Percentiles rank a stretch among this genome's conserved stretches.
These are phyloP conservation scores for Microdochium paspali DNA, from an alignment of 2,329 filamentous ascomycete species.

Conservation along the genomic window DNA sequence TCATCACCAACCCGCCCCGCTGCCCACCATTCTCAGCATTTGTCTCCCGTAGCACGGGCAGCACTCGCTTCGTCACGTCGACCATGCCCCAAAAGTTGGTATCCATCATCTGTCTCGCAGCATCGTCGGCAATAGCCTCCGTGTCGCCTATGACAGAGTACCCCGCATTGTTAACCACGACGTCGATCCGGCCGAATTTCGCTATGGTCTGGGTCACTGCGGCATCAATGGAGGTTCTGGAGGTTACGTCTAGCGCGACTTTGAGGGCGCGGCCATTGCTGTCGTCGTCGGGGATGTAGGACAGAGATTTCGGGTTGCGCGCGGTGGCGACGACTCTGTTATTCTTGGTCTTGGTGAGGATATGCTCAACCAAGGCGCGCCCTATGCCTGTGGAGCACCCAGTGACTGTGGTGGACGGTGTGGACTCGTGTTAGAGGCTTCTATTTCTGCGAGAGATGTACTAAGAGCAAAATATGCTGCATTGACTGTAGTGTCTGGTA, in stretches of 20 bases:
- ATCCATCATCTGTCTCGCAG: slow-evolving; percentile 25
- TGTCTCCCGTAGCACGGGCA: slow-evolving; percentile 26
- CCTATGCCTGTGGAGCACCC: slow-evolving; percentile 21
- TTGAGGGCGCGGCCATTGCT: slow-evolving; percentile 28
- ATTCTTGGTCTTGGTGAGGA: slow-evolving; percentile 10
- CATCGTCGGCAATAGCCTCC: slow-evolving; percentile 19
- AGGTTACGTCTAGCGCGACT: slow-evolving; percentile 37
- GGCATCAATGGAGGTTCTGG: slow-evolving; percentile 19
- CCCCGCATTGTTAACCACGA: slow-evolving; percentile 22
- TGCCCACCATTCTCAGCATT: slow-evolving; percentile 16
- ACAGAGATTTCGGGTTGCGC: slow-evolving; percentile 29
- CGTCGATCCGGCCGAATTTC: slow-evolving; percentile 23
- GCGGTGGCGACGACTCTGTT: slow-evolving; percentile 18
- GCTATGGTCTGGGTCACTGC: slow-evolving; percentile 21
- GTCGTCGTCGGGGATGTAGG: slow-evolving; percentile 24
- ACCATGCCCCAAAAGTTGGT: slow-evolving; percentile 33
- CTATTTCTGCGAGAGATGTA: background rate
- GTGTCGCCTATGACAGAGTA: slow-evolving; percentile 18
- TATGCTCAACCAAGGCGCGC: slow-evolving; percentile 11
- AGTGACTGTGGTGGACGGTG: slow-evolving; percentile 12
- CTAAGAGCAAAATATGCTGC: background rate
- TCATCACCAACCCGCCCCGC: slow-evolving; percentile 40
- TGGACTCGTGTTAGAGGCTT: no score
- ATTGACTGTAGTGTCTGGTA: background rate
- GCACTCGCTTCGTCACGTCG: slow-evolving; percentile 23